phyloP scores from a whole-genome alignment of 2,329 filamentous ascomycete species.

The Colletotrichum lindemuthianum region DNA sequence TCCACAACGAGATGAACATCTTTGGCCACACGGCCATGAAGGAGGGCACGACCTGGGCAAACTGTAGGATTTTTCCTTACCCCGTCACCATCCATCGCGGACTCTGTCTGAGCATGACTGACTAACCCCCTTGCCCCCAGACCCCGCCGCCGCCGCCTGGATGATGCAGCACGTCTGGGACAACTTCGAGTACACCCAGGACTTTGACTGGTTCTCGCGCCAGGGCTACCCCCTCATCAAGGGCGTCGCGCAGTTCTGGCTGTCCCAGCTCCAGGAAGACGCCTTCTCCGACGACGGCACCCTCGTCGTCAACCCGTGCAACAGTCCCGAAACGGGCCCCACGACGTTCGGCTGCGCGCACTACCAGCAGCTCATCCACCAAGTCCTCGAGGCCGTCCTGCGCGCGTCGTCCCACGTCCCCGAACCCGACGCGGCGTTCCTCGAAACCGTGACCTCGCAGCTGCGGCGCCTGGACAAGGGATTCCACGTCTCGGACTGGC shows the following conservation, averaged over 20 bases:
- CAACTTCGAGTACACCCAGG: constrained; percentile 62
- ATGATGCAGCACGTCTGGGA: constrained; percentile 70
- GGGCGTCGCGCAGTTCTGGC: constrained; percentile 64
- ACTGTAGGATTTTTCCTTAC: constrained; percentile 43
- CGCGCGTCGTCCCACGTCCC: constrained; percentile 38
- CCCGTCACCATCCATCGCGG: too few relatives aligned
- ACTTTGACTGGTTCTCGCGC: constrained; percentile 56
- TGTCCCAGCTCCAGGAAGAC: constrained; percentile 63
- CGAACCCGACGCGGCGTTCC: constrained; percentile 44
- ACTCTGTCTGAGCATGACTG: background rate
- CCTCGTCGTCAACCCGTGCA: constrained; percentile 67
- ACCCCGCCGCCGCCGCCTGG: constrained; percentile 63
- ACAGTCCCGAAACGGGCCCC: constrained; percentile 66
- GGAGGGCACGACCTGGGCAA: constrained; percentile 43
- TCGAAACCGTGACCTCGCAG: constrained; percentile 51
- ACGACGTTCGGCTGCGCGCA: constrained; percentile 65
- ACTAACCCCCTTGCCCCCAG: constrained; percentile 24
- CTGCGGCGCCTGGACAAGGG: constrained; percentile 47
- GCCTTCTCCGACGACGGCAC: constrained; percentile 59
- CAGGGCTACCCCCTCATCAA: constrained; percentile 65
- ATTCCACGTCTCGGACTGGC: constrained; percentile 43
- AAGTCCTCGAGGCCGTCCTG: constrained; percentile 52
- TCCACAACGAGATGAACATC: constrained; percentile 67
- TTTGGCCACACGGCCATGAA: constrained; percentile 63
- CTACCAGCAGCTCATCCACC: constrained; percentile 61